These are phyloP conservation scores for Panicum hallii DNA, from an alignment of 202 grass and related monocot species.

Conservation along the genomic window DNA sequence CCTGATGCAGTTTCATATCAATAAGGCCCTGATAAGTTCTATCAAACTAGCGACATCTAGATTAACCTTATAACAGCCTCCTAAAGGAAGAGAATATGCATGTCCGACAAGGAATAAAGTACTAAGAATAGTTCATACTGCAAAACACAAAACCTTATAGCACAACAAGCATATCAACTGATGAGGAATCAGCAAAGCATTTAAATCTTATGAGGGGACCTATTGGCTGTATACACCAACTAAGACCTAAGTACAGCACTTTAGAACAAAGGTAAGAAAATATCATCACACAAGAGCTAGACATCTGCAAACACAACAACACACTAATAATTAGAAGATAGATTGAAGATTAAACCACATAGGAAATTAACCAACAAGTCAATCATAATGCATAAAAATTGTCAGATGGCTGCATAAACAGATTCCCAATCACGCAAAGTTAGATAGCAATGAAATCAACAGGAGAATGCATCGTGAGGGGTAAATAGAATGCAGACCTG, in stretches of 20 bases:
- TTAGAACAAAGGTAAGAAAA: not conserved
- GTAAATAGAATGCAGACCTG: conserved; percentile 9
- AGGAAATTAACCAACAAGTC: not conserved
- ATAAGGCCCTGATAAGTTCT: not conserved
- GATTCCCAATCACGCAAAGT: not conserved
- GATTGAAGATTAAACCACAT: not conserved
- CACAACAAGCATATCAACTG: not conserved
- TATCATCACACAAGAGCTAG: not conserved
- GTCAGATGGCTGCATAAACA: not conserved
- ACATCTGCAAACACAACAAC: not conserved
- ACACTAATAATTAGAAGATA: not conserved
- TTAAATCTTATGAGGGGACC: not conserved
- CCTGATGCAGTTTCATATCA: not conserved
- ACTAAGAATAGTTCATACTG: not conserved
- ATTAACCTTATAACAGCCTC: not conserved
- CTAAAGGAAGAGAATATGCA: not conserved
- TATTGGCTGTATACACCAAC: not conserved
- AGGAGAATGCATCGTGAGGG: not conserved
- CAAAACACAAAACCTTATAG: not conserved
- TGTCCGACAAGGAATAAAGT: not conserved
- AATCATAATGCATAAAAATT: not conserved
- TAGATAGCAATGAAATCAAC: not conserved
- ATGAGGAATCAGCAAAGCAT: not conserved
- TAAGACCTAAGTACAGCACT: not conserved
- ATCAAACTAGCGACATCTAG: not conserved